phyloP scores from a whole-genome alignment of 345 rosid genomes.

The Camelina laxa region DNA sequence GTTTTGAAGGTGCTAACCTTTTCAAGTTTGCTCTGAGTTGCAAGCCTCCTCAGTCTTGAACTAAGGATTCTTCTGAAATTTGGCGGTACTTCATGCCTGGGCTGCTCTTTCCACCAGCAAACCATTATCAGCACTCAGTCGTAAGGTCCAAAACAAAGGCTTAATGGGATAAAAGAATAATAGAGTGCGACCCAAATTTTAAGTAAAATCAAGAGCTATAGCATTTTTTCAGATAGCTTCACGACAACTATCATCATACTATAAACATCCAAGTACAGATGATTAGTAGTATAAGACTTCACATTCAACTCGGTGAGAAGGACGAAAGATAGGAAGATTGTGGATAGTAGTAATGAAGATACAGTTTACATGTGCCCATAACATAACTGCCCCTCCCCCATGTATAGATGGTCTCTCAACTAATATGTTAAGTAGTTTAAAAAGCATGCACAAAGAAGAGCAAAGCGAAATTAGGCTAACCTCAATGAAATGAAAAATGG shows the following conservation, averaged over 20 bases:
- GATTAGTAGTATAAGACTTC: background rate
- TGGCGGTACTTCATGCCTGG: slow-evolving; percentile 66
- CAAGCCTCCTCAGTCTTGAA: slow-evolving; percentile 82
- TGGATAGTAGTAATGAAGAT: background rate
- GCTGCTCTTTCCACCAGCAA: slow-evolving; percentile 57
- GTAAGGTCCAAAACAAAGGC: slow-evolving; percentile 13
- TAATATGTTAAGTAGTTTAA: background rate
- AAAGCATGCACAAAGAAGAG: background rate
- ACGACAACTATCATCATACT: slow-evolving; percentile 5
- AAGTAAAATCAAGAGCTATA: slow-evolving; percentile 8
- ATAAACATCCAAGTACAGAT: background rate
- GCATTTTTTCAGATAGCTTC: slow-evolving; percentile 21
- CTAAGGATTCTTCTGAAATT: slow-evolving; percentile 74
- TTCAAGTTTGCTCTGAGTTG: slow-evolving; percentile 72
- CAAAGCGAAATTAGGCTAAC: slow-evolving; percentile 43
- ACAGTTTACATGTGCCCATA: slow-evolving; percentile 19
- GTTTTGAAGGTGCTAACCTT: slow-evolving; percentile 58
- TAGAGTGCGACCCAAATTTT: slow-evolving; percentile 6
- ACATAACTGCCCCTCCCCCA: slow-evolving; percentile 7
- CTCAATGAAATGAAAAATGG: slow-evolving; percentile 72
- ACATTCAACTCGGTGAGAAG: background rate
- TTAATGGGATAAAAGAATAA: background rate
- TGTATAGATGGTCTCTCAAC: background rate
- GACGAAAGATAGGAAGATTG: slow-evolving; percentile 2
- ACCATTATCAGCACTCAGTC: slow-evolving; percentile 18